phyloP scores from a whole-genome alignment of 164 flowering plant genomes.

The Stephania cephalantha region DNA sequence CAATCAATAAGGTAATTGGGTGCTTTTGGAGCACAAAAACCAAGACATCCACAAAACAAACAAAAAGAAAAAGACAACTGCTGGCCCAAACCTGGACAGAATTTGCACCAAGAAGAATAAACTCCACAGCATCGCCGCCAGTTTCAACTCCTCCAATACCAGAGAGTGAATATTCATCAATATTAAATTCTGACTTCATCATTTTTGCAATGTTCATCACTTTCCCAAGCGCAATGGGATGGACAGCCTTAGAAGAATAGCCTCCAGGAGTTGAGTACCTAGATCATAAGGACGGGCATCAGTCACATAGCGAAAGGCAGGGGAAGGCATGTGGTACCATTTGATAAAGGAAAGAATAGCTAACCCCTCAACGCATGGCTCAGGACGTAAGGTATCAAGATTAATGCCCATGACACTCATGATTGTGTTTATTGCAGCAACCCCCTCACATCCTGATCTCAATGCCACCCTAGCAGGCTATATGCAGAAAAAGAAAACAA shows the following conservation, averaged over 20 bases:
- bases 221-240: slow-evolving; percentile 95
- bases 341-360: slow-evolving; percentile 16
- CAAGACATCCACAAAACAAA: not conserved
- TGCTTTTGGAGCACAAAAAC: not conserved
- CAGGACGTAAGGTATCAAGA: slow-evolving; percentile 80
- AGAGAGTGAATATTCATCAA: slow-evolving; percentile 62
- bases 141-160: slow-evolving; percentile 99
- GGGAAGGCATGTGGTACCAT: not conserved
- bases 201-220: slow-evolving; percentile 93
- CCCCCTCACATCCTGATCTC: slow-evolving; percentile 79
- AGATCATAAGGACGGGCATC: slow-evolving; percentile 6
- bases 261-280: slow-evolving; percentile 99
- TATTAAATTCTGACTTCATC: slow-evolving; percentile 76
- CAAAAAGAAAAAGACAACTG: not conserved
- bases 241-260: slow-evolving; percentile 91
- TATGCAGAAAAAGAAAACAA: slow-evolving; percentile 11
- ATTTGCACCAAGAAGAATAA: slow-evolving; percentile 94
- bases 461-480: slow-evolving; percentile 89
- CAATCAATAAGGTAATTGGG: not conserved
- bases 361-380: slow-evolving; percentile 99
- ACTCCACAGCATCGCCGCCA: slow-evolving; percentile 95
- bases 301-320: not conserved
- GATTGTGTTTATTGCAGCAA: slow-evolving; percentile 94
- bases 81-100: slow-evolving; percentile 76
- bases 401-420: slow-evolving; percentile 99